Conservation (phyloP, 805 yeast genomes). For the Saturnispora mendoncae region DNA sequence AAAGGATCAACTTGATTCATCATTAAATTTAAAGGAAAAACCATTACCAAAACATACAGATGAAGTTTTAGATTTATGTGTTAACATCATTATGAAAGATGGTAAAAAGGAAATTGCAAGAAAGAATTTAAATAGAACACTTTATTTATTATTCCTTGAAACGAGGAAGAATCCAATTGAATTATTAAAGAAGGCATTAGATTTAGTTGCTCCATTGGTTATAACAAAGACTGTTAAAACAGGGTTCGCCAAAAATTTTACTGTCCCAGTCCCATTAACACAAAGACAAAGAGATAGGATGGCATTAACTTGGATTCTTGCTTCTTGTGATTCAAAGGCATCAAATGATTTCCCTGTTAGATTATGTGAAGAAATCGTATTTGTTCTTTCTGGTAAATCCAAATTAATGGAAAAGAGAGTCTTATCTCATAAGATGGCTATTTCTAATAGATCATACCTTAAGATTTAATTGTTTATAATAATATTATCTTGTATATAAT, state of each 20-base stretch:
- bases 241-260: slow-evolving; percentile 74
- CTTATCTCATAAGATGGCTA: slow-evolving; percentile 77
- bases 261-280: slow-evolving; percentile 76
- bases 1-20: slow-evolving; percentile 53
- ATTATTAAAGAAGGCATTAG: slow-evolving; percentile 64
- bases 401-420: slow-evolving; percentile 78
- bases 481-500: no score
- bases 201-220: slow-evolving; percentile 77
- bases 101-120: slow-evolving; percentile 83
- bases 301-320: slow-evolving; percentile 88
- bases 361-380: slow-evolving; percentile 78
- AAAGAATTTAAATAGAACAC: slow-evolving; percentile 61
- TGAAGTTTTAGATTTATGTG: slow-evolving; percentile 66
- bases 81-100: slow-evolving; percentile 84
- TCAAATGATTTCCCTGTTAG: slow-evolving; percentile 80
- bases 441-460: slow-evolving; percentile 71
- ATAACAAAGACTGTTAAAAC: slow-evolving; percentile 68
- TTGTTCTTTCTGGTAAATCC: slow-evolving; percentile 69
- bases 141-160: slow-evolving; percentile 68
- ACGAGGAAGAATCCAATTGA: slow-evolving; percentile 73
- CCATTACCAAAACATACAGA: slow-evolving; percentile 57
- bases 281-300: slow-evolving; percentile 76
- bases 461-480: slow-evolving; percentile 20
- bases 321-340: slow-evolving; percentile 70
- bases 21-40: slow-evolving; percentile 37